phyloP scores from a whole-genome alignment of 495 filamentous ascomycete genomes.

The Neurospora africana region DNA sequence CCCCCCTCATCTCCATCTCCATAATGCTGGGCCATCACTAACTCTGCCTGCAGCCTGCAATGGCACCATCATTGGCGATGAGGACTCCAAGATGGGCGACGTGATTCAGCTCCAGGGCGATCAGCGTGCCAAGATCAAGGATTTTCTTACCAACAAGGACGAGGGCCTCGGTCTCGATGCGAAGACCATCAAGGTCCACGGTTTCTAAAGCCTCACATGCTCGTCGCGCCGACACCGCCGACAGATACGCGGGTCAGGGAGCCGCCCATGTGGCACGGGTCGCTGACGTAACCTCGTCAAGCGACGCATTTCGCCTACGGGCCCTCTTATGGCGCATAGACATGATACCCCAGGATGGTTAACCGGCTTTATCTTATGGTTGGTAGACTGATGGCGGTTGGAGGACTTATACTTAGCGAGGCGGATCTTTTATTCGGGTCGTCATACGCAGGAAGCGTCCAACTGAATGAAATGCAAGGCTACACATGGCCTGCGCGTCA shows the following conservation, averaged over 20 bases:
- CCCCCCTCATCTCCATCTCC: background rate
- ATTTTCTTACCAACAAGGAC: constrained; percentile 93
- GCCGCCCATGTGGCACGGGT: constrained; percentile 7
- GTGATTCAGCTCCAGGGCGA: constrained; percentile 99
- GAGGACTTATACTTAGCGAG: constrained; percentile 11
- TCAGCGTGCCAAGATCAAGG: constrained; percentile 96
- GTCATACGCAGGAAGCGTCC: constrained; percentile 10
- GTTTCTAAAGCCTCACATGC: constrained; percentile 52
- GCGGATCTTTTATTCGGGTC: constrained; percentile 10
- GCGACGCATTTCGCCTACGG: background rate
- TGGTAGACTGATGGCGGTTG: constrained; percentile 4
- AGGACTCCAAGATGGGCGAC: constrained; percentile 81
- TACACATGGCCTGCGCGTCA: constrained; percentile 16
- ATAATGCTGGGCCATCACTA: background rate
- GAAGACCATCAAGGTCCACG: constrained; percentile 96
- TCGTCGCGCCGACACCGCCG: constrained; percentile 16
- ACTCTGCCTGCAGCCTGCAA: constrained; percentile 67
- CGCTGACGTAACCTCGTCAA: background rate
- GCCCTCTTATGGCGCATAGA: constrained; percentile 12
- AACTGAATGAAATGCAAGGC: constrained; percentile 10
- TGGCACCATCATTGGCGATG: constrained; percentile 97
- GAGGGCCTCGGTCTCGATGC: constrained; percentile 82
- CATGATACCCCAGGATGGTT: constrained; percentile 23
- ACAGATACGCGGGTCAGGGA: constrained; percentile 3
- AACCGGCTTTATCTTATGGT: constrained; percentile 9